phyloP scores from a whole-genome alignment of 768 basidiomycete species.

The Lactarius trivialis region DNA sequence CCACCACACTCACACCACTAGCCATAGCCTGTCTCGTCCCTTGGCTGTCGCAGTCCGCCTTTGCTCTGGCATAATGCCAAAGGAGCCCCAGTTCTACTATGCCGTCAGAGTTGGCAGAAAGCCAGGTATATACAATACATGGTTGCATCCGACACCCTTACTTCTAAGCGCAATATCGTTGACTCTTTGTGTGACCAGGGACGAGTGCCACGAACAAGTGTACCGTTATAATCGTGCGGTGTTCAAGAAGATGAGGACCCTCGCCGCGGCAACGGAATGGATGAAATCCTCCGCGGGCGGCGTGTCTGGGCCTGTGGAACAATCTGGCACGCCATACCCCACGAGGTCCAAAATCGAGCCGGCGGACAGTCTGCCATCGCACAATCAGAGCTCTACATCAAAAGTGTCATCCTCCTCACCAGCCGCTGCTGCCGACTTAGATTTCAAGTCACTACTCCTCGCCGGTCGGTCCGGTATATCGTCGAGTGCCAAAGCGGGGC shows the following conservation, averaged over 20 bases:
- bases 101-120: constrained; percentile 60
- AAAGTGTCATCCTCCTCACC: not conserved
- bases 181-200: constrained; percentile 39
- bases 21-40: not conserved
- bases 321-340: not conserved
- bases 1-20: not conserved
- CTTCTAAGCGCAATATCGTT: not conserved
- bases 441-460: not conserved
- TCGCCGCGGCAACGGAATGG: constrained; percentile 55
- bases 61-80: constrained; percentile 10
- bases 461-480: not conserved
- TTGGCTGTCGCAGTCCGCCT: not conserved
- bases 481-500: not conserved
- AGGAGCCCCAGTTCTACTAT: constrained; percentile 37
- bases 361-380: not conserved
- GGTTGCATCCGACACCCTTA: constrained; percentile 39
- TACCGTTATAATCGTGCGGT: constrained; percentile 54
- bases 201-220: constrained; percentile 62
- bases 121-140: constrained; percentile 64
- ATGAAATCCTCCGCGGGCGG: constrained; percentile 23
- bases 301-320: not conserved
- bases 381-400: not conserved
- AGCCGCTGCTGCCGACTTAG: not conserved
- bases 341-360: not conserved
- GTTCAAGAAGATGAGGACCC: constrained; percentile 61